A percentile compares a stretch with the other conserved stretches of the same genome.
These are phyloP conservation scores for Candida ponderosae DNA, from an alignment of 805 yeast genomes.

Conservation along the genomic window DNA sequence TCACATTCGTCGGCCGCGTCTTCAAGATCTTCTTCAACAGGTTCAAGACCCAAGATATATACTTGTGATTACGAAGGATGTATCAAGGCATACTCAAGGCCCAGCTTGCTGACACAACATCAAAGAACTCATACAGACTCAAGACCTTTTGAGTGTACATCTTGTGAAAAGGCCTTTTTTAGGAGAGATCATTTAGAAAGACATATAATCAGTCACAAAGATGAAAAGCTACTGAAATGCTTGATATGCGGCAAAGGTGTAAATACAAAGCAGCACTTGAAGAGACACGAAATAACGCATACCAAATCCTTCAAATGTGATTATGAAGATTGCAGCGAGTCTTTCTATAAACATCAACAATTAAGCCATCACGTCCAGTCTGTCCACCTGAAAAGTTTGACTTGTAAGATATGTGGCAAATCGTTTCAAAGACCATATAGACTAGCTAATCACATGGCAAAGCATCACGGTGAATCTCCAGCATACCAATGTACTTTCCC, in stretches of 20 bases:
- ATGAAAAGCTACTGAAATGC: slow-evolving; percentile 66
- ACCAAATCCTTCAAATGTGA: slow-evolving; percentile 56
- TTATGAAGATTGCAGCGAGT: slow-evolving; percentile 52
- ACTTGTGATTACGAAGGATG: slow-evolving; percentile 62
- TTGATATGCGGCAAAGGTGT: slow-evolving; percentile 75
- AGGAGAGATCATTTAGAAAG: slow-evolving; percentile 76
- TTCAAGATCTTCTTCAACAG: slow-evolving; percentile 15
- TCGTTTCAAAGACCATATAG: slow-evolving; percentile 56
- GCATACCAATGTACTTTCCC: slow-evolving; percentile 55
- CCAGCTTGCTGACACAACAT: slow-evolving; percentile 80
- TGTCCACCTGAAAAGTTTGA: slow-evolving; percentile 48
- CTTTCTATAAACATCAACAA: slow-evolving; percentile 70
- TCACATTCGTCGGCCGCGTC: slow-evolving; percentile 4
- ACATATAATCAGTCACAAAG: slow-evolving; percentile 61
- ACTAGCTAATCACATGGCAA: slow-evolving; percentile 57
- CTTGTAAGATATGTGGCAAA: slow-evolving; percentile 58
- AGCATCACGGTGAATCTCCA: slow-evolving; percentile 51
- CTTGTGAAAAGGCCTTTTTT: slow-evolving; percentile 59
- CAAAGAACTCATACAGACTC: slow-evolving; percentile 68
- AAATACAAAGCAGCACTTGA: slow-evolving; percentile 70
- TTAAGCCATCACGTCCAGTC: slow-evolving; percentile 62
- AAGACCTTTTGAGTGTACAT: slow-evolving; percentile 64
- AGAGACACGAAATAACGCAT: slow-evolving; percentile 80
- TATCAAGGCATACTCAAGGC: slow-evolving; percentile 69
- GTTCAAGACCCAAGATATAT: slow-evolving; percentile 51